A percentile compares a stretch with the other conserved stretches of the same genome.
Evolutionary conservation across 2,329 filamentous ascomycete species (phyloP).

Genomic region (Periconia sp.): DNA sequence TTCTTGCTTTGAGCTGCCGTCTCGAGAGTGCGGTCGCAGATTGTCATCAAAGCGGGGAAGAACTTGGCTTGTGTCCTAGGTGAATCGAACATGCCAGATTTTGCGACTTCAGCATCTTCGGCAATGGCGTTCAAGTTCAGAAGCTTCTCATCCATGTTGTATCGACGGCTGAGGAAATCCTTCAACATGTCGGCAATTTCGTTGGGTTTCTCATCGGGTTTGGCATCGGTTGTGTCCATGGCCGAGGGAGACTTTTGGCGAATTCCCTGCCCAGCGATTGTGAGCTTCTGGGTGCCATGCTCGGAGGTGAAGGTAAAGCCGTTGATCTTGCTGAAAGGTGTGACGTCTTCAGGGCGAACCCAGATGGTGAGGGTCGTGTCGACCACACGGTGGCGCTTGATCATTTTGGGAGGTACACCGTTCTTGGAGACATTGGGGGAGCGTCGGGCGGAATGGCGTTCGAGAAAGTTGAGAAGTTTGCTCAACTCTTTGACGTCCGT

Average conservation of each 20-base stretch:
- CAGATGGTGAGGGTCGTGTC: constrained; percentile 41
- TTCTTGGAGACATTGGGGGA: constrained; percentile 30
- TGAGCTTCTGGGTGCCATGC: constrained; percentile 36
- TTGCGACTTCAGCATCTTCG: constrained; percentile 69
- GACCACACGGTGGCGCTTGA: constrained; percentile 40
- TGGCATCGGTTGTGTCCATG: constrained; percentile 7
- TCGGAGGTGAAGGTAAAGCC: constrained; percentile 40
- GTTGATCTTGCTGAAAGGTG: constrained; percentile 42
- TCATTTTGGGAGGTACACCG: constrained; percentile 30
- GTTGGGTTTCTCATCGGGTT: neutral
- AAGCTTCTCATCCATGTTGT: constrained; percentile 70
- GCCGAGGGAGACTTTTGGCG: constrained; percentile 13
- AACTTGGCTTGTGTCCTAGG: constrained; percentile 78
- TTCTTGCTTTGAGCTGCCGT: constrained; percentile 66
- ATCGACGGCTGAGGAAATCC: constrained; percentile 72
- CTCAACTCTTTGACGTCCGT: constrained; percentile 35
- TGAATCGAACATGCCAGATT: constrained; percentile 74
- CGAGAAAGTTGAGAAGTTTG: constrained; percentile 44
- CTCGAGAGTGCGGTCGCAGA: constrained; percentile 78
- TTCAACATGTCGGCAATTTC: constrained; percentile 65
- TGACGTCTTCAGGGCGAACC: constrained; percentile 39
- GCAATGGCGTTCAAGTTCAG: constrained; percentile 80
- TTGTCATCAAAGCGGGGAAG: constrained; percentile 86
- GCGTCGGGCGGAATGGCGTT: constrained; percentile 38
- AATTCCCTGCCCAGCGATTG: constrained; percentile 18